Conservation (phyloP, 371 early-diverging fungal species). For the Coemansia sp. region DNA sequence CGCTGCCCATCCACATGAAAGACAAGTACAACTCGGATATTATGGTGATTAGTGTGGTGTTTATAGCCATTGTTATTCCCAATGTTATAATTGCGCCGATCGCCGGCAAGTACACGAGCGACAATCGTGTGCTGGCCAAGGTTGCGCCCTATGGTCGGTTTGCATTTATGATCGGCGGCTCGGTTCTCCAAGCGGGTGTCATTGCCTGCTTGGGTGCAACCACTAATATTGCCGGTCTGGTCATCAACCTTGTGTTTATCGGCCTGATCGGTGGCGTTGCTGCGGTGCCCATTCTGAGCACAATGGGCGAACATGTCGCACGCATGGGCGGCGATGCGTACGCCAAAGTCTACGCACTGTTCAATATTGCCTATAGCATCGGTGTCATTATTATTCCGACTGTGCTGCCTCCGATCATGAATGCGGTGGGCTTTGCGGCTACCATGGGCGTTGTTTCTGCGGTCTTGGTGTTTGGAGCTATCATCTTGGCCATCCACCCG, state of each 20-base stretch:
- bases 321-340: slow-evolving; percentile 52
- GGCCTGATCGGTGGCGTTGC: slow-evolving; percentile 41
- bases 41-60: slow-evolving; percentile 47
- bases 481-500: slow-evolving; percentile 30
- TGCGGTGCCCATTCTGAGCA: slow-evolving; percentile 50
- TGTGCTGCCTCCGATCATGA: slow-evolving; percentile 41
- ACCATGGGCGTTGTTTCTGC: slow-evolving; percentile 43
- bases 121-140: slow-evolving; percentile 28
- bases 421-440: slow-evolving; percentile 41
- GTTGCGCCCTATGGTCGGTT: slow-evolving; percentile 50
- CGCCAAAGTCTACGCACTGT: slow-evolving; percentile 52
- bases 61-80: slow-evolving; percentile 51
- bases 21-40: slow-evolving; percentile 31
- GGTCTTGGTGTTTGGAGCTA: slow-evolving; percentile 40
- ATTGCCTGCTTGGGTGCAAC: slow-evolving; percentile 42
- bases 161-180: slow-evolving; percentile 39
- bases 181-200: slow-evolving; percentile 27
- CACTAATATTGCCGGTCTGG: slow-evolving; percentile 28
- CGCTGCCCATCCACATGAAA: slow-evolving; percentile 42
- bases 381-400: slow-evolving; percentile 53
- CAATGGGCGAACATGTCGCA: slow-evolving; percentile 47
- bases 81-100: slow-evolving; percentile 40
- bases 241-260: slow-evolving; percentile 41
- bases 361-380: slow-evolving; percentile 52
- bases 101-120: slow-evolving; percentile 36